A percentile compares a stretch with the other conserved stretches of the same genome.
Conservation (phyloP, 305 asterid species). For the Lippia alba region DNA sequence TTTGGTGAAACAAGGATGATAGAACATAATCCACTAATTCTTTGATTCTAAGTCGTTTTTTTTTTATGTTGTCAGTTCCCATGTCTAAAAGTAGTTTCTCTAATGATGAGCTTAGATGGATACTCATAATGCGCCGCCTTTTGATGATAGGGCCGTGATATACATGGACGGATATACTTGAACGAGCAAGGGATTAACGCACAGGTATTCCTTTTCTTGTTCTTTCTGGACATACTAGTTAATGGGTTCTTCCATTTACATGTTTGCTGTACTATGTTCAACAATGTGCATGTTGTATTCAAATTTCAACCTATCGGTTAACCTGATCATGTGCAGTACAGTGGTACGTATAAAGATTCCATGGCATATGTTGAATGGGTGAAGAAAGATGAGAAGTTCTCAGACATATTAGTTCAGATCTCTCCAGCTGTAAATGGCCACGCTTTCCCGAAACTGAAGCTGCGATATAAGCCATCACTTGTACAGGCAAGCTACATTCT, state of each 20-base stretch:
- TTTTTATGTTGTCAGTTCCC: not conserved
- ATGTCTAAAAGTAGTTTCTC: constrained; percentile 15
- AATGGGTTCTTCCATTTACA: not conserved
- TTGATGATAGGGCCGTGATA: constrained; percentile 70
- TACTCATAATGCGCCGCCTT: not conserved
- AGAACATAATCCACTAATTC: not conserved
- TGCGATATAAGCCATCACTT: constrained; percentile 97
- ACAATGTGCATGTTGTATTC: not conserved
- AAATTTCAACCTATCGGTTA: constrained; percentile 5
- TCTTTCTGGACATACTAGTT: not conserved
- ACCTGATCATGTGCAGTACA: constrained; percentile 69
- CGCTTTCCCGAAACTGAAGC: constrained; percentile 86
- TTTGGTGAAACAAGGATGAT: constrained; percentile 13
- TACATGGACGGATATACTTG: constrained; percentile 91
- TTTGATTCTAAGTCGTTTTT: constrained; percentile 15
- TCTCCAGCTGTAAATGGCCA: constrained; percentile 77
- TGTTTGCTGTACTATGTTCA: not conserved
- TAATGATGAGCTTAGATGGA: constrained; percentile 1
- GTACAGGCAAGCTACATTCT: constrained; percentile 74
- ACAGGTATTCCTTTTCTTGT: constrained; percentile 59
- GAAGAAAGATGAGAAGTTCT: constrained; percentile 75
- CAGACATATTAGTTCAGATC: constrained; percentile 78
- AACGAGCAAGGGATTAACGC: constrained; percentile 97
- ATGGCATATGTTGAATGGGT: constrained; percentile 85
- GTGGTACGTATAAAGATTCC: constrained; percentile 91